phyloP scores from a whole-genome alignment of 1,284 basidiomycete species.

The Rhodotorula sp. region DNA sequence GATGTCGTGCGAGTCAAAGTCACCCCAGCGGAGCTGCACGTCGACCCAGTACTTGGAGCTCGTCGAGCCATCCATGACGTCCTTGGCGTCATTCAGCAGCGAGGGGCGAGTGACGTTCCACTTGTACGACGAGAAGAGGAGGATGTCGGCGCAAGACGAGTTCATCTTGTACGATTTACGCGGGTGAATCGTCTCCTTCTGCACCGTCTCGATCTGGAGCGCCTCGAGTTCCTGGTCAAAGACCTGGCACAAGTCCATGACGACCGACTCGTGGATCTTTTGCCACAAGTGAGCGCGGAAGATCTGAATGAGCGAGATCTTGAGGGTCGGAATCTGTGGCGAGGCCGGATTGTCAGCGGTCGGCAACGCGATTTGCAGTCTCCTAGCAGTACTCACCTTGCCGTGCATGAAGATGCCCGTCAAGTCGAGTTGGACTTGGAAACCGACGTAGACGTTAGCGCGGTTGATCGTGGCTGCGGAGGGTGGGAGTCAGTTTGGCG shows the following conservation, averaged over 20 bases:
- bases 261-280: constrained; percentile 65
- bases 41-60: constrained; percentile 99
- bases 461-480: constrained; percentile 78
- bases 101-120: constrained; percentile 98
- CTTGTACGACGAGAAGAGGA: constrained; percentile 84
- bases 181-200: constrained; percentile 98
- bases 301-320: constrained; percentile 98
- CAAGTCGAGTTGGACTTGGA: constrained; percentile 97
- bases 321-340: constrained; percentile 95
- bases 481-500: neutral
- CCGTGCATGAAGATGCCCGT: constrained; percentile 65
- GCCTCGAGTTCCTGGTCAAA: constrained; percentile 99
- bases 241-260: constrained; percentile 88
- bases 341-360: constrained; percentile 57
- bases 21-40: constrained; percentile 94
- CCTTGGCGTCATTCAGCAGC: constrained; percentile 91
- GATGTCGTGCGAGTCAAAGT: constrained; percentile 98
- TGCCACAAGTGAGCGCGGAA: constrained; percentile 99
- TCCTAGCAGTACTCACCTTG: constrained; percentile 7
- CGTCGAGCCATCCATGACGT: constrained; percentile 93
- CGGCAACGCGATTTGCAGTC: constrained; percentile 51
- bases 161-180: constrained; percentile 99
- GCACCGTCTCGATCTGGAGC: constrained; percentile 96
- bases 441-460: constrained; percentile 98
- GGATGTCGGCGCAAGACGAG: constrained; percentile 86